These are phyloP conservation scores for Murraya paniculata DNA, from an alignment of 345 rosid species.

Conservation along the genomic window DNA sequence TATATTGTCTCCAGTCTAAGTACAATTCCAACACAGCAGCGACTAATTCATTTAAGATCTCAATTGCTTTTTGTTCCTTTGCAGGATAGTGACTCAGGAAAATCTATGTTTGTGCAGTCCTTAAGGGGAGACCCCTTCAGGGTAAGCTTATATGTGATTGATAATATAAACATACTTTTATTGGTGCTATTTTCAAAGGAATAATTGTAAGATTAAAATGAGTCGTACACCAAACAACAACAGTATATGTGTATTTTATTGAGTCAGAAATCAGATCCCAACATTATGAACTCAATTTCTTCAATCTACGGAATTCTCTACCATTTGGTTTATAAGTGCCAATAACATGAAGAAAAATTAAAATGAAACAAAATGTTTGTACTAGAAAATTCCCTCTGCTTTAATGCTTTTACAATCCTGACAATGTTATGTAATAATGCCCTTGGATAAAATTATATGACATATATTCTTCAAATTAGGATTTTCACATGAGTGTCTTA, in stretches of 20 bases:
- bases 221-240: neutral
- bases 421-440: neutral
- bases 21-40: neutral
- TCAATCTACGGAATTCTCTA: neutral
- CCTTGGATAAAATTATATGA: neutral
- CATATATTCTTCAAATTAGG: slow-evolving; percentile 28
- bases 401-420: neutral
- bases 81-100: slow-evolving; percentile 37
- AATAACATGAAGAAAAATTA: neutral
- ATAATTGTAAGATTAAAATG: no score
- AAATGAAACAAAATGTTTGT: neutral
- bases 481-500: slow-evolving; percentile 51
- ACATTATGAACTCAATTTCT: neutral
- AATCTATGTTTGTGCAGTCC: slow-evolving; percentile 48
- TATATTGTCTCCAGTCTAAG: neutral
- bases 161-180: neutral
- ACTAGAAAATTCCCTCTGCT: neutral
- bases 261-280: neutral
- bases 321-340: neutral
- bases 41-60: neutral
- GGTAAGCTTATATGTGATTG: slow-evolving; percentile 28
- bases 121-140: slow-evolving; percentile 57
- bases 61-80: slow-evolving; percentile 7
- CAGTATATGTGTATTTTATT: neutral
- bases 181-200: neutral